phyloP scores from a whole-genome alignment of 2,329 filamentous ascomycete species.

The Neopestalotiopsis sp. region DNA sequence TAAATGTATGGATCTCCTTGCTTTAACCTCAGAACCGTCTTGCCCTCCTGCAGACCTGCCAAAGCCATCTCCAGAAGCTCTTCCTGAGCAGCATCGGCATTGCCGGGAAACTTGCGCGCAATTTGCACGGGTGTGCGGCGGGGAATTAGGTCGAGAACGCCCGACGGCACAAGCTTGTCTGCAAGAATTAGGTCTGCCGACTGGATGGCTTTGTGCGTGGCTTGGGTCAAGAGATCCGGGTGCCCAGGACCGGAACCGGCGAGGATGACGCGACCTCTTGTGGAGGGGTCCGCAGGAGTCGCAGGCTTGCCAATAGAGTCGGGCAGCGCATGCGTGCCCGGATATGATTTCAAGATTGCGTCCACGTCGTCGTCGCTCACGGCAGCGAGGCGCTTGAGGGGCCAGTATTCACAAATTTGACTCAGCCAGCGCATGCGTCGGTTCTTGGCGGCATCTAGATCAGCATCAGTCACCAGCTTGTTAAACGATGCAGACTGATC shows the following conservation, averaged over 20 bases:
- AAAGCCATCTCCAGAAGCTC: conserved; percentile 84
- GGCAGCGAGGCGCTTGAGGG: conserved; percentile 78
- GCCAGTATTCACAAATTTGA: conserved; percentile 99
- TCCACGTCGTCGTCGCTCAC: conserved; percentile 84
- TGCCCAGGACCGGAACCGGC: conserved; percentile 93
- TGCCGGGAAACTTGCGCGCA: conserved; percentile 95
- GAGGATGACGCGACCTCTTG: conserved; percentile 76
- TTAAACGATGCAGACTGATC: conserved; percentile 88
- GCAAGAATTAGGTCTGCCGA: conserved; percentile 80
- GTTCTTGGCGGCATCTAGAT: conserved; percentile 75
- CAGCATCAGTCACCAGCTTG: conserved; percentile 75
- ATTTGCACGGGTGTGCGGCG: conserved; percentile 89
- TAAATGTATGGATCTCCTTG: conserved; percentile 98
- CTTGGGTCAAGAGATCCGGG: conserved; percentile 86
- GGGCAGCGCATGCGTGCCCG: conserved; percentile 30
- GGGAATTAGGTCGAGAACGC: conserved; percentile 87
- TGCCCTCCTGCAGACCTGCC: conserved; percentile 67
- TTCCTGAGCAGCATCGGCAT: conserved; percentile 90
- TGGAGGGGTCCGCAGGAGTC: conserved; percentile 6
- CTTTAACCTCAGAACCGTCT: conserved; percentile 87
- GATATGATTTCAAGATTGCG: conserved; percentile 76
- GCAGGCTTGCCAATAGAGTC: conserved; percentile 27
- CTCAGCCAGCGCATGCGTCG: conserved; percentile 90
- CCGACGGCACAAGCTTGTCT: conserved; percentile 84
- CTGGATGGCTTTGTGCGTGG: conserved; percentile 78